Evolutionary conservation across 345 rosid genomes (phyloP).

Genomic region (Arabidopsis arenosa): DNA sequence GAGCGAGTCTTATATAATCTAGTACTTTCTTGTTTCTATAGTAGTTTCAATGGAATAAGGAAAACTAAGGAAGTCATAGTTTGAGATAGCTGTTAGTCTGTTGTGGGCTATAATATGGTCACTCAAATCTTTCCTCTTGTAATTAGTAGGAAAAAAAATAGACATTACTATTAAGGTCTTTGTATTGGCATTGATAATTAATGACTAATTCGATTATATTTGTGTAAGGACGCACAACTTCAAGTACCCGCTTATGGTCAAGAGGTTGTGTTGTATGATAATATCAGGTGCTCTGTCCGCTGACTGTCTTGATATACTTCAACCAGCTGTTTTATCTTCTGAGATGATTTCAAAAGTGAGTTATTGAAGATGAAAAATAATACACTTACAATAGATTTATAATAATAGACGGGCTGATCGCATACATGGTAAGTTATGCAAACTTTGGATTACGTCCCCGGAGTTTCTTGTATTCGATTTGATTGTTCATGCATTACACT

Average conservation of each 20-base stretch:
- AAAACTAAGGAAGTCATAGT: neutral
- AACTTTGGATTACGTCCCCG: neutral
- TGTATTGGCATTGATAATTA: conserved; percentile 3
- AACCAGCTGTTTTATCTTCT: conserved; percentile 62
- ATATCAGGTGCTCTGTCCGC: conserved; percentile 64
- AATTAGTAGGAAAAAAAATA: conserved; percentile 12
- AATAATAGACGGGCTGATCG: neutral
- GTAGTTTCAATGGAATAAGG: conserved; percentile 1
- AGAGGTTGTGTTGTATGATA: conserved; percentile 79
- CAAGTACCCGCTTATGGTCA: conserved; percentile 86
- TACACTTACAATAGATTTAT: conserved; percentile 1
- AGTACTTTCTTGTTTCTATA: neutral
- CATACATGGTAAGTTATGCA: conserved; percentile 7
- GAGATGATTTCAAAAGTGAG: conserved; percentile 65
- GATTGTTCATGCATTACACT: neutral
- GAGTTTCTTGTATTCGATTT: conserved; percentile 14
- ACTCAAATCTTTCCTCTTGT: neutral
- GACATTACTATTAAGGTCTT: neutral
- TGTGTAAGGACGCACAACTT: conserved; percentile 62
- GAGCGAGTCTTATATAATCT: neutral
- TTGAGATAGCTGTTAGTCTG: neutral
- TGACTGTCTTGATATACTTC: conserved; percentile 67
- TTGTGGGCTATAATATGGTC: conserved; percentile 10
- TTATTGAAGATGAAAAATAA: neutral
- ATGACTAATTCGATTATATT: conserved; percentile 14